Conservation (phyloP, 176 grass and related monocot species). For the Cenchrus americanus region DNA sequence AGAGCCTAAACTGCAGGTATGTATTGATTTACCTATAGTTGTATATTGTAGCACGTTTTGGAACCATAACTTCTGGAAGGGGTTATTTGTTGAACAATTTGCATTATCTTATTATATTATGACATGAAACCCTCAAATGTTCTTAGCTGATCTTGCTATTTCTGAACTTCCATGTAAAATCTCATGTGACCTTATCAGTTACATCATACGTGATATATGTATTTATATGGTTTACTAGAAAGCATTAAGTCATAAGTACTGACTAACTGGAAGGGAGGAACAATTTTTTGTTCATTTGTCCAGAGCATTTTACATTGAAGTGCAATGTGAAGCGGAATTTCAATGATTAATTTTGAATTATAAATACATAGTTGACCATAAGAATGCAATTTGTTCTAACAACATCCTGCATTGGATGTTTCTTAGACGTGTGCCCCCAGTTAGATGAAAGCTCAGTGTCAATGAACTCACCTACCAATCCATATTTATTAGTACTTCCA, state of each 20-base stretch:
- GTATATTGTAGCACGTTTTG: not conserved
- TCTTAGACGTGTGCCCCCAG: not conserved
- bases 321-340: not conserved
- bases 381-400: constrained; percentile 3
- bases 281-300: not conserved
- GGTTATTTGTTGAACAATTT: constrained; percentile 1
- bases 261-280: not conserved
- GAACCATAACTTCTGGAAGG: not conserved
- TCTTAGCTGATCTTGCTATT: constrained; percentile 16
- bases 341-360: not conserved
- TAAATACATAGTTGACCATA: not conserved
- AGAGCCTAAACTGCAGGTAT: constrained; percentile 72
- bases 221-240: not conserved
- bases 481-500: not conserved
- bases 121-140: constrained; percentile 12
- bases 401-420: not conserved
- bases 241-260: not conserved
- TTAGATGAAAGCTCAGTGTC: not conserved
- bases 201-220: not conserved
- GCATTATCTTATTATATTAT: not conserved
- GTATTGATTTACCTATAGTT: constrained; percentile 11
- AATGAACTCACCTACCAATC: not conserved
- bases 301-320: not conserved
- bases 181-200: not conserved
- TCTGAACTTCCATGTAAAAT: not conserved